Conservation (phyloP, 768 basidiomycete genomes). For the Porphyrellus cyaneotinctus region DNA sequence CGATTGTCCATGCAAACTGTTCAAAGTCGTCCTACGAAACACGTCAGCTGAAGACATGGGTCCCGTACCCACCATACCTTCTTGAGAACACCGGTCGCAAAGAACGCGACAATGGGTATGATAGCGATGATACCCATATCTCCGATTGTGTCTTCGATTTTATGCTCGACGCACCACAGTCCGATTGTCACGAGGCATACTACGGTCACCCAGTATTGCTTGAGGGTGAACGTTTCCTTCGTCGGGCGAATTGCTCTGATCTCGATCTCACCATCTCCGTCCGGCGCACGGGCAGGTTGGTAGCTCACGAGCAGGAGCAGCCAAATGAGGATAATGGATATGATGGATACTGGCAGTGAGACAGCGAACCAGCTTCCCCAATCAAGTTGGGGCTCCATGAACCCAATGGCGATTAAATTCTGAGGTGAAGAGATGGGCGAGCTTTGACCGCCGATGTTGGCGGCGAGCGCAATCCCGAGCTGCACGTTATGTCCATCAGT, state of each 20-base stretch:
- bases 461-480: slow-evolving; percentile 96
- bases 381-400: slow-evolving; percentile 80
- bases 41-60: background rate
- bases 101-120: slow-evolving; percentile 89
- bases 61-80: slow-evolving; percentile 53
- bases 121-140: slow-evolving; percentile 99
- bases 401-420: slow-evolving; percentile 88
- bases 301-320: slow-evolving; percentile 80
- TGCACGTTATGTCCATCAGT: slow-evolving; percentile 28
- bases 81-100: slow-evolving; percentile 87
- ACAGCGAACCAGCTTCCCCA: slow-evolving; percentile 96
- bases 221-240: slow-evolving; percentile 72
- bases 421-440: slow-evolving; percentile 98
- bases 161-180: slow-evolving; percentile 86
- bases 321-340: slow-evolving; percentile 92
- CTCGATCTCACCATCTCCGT: slow-evolving; percentile 72
- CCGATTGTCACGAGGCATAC: slow-evolving; percentile 82
- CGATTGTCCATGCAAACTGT: slow-evolving; percentile 90
- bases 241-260: slow-evolving; percentile 84
- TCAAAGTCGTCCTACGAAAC: slow-evolving; percentile 82
- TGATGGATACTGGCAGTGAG: slow-evolving; percentile 81
- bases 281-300: slow-evolving; percentile 64
- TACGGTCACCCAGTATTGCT: slow-evolving; percentile 87
- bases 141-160: slow-evolving; percentile 71
- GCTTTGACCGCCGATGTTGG: slow-evolving; percentile 95